A percentile compares a stretch with the other conserved stretches of the same genome.
phyloP scores from a whole-genome alignment of 495 filamentous ascomycete species.

The Clavariopsis aquatica region DNA sequence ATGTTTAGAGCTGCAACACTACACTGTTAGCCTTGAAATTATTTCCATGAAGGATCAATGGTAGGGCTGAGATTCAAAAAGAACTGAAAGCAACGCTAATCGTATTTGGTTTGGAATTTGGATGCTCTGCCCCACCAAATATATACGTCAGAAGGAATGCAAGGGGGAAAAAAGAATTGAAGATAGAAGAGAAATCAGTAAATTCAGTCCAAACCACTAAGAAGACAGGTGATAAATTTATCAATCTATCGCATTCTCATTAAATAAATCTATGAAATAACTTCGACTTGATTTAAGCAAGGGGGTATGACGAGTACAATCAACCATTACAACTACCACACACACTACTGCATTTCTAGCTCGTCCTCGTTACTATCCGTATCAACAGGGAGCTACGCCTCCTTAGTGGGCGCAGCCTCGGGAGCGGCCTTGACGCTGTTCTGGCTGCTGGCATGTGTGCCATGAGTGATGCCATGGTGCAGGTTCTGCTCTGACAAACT shows the following conservation, averaged over 20 bases:
- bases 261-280: not conserved
- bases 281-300: not conserved
- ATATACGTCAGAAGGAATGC: no score
- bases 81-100: no score
- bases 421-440: constrained; percentile 15
- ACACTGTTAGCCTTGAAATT: no score
- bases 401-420: constrained; percentile 4
- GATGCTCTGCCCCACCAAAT: no score
- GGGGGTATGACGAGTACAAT: not conserved
- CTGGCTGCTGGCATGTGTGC: constrained; percentile 14
- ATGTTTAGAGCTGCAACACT: no score
- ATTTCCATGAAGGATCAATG: no score
- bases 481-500: constrained; percentile 36
- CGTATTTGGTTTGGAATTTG: no score
- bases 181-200: no score
- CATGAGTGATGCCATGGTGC: constrained; percentile 13
- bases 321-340: constrained; percentile 11
- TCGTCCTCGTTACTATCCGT: not conserved
- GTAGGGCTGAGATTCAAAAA: no score
- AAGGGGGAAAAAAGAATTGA: no score
- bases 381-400: constrained; percentile 5
- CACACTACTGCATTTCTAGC: constrained; percentile 3
- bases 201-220: no score
- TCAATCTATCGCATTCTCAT: not conserved
- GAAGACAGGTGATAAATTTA: not conserved